phyloP scores from a whole-genome alignment of 371 early-diverging fungal genomes.

The Actinomortierella wolfii region DNA sequence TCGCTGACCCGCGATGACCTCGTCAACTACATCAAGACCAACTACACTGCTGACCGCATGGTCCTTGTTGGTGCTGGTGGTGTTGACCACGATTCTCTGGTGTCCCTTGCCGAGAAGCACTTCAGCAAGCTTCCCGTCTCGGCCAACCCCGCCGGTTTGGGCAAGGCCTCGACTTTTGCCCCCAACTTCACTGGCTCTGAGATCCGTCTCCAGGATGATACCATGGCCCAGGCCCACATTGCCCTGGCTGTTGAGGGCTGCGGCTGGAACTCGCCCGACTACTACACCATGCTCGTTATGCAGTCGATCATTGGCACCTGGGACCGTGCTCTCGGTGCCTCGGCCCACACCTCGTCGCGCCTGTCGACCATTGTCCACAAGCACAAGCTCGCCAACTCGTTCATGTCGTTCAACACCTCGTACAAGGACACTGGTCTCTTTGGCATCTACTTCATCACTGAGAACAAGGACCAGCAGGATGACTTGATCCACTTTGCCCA shows the following conservation, averaged over 20 bases:
- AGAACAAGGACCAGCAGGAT: constrained; percentile 81
- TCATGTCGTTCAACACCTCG: constrained; percentile 97
- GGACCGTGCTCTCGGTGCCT: constrained; percentile 92
- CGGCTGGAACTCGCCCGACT: constrained; percentile 93
- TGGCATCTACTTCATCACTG: constrained; percentile 92
- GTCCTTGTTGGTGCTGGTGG: constrained; percentile 94
- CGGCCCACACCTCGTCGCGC: constrained; percentile 82
- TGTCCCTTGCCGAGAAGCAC: constrained; percentile 87
- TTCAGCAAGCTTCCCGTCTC: constrained; percentile 78
- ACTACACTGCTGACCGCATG: constrained; percentile 98
- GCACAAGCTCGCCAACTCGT: constrained; percentile 92
- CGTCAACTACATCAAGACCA: constrained; percentile 79
- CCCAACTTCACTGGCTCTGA: constrained; percentile 90
- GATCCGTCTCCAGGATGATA: constrained; percentile 82
- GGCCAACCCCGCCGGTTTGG: constrained; percentile 49
- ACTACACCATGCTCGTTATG: constrained; percentile 93
- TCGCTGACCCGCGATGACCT: constrained; percentile 85
- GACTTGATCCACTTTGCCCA: constrained; percentile 86
- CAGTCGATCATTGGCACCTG: constrained; percentile 95
- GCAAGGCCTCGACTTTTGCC: constrained; percentile 57
- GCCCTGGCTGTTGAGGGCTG: constrained; percentile 97
- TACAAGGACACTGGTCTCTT: constrained; percentile 98
- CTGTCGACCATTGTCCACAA: constrained; percentile 84
- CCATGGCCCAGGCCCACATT: constrained; percentile 91
- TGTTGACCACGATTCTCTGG: constrained; percentile 92